Evolutionary conservation across 1,284 basidiomycete genomes (phyloP).

Genomic region (Ceratobasidium sp.): DNA sequence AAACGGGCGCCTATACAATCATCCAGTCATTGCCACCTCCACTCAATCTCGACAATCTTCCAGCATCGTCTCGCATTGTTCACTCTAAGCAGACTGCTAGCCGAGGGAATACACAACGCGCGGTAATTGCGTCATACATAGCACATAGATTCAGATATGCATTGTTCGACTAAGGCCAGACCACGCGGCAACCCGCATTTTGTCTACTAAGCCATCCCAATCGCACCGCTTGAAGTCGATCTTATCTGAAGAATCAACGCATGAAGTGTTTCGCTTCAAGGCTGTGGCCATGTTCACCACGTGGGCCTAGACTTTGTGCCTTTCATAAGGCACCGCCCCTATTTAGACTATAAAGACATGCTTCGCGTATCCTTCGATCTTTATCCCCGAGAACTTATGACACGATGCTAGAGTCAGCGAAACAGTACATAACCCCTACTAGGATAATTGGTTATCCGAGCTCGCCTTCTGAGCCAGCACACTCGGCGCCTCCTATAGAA

Average conservation of each 20-base stretch:
- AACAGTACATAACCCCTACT: background rate
- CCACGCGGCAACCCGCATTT: no score
- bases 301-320: constrained; percentile 17
- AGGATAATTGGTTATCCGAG: background rate
- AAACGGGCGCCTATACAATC: constrained; percentile 40
- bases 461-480: background rate
- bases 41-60: constrained; percentile 18
- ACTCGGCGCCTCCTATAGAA: background rate
- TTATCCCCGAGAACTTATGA: background rate
- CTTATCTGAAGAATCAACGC: background rate
- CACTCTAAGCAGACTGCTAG: background rate
- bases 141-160: background rate
- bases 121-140: background rate
- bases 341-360: constrained; percentile 8
- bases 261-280: background rate
- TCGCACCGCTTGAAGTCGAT: constrained; percentile 17
- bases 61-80: constrained; percentile 12
- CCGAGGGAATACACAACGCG: background rate
- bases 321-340: background rate
- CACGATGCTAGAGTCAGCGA: background rate
- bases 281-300: constrained; percentile 2
- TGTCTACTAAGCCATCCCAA: background rate
- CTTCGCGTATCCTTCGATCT: constrained; percentile 23
- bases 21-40: constrained; percentile 43
- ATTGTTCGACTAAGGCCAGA: background rate